Conservation (phyloP, 1,139 yeast species). For the Magnusiomyces suaveolens region DNA sequence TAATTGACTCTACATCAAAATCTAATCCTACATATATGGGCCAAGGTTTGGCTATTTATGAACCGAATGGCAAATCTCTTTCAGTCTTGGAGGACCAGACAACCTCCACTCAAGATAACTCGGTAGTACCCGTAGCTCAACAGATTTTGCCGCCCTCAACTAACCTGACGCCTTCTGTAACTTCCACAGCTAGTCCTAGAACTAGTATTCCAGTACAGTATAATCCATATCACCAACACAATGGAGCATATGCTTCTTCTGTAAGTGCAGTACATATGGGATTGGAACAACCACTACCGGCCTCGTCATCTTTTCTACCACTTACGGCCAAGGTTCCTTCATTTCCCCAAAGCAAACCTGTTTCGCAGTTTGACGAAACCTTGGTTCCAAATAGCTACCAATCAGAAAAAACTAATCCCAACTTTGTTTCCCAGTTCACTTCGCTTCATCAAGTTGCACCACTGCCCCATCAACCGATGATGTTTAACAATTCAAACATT, state of each 20-base stretch:
- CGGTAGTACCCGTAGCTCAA: not conserved
- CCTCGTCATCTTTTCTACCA: not conserved
- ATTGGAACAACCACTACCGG: not conserved
- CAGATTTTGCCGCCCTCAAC: not conserved
- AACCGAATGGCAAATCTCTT: not conserved
- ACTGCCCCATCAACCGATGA: not conserved
- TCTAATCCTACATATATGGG: not conserved
- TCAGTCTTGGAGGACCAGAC: not conserved
- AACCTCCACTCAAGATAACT: not conserved
- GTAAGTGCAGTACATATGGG: not conserved
- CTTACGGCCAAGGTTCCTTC: not conserved
- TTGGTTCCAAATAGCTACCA: not conserved
- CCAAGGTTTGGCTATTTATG: not conserved
- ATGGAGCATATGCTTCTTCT: not conserved
- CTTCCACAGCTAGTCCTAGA: not conserved
- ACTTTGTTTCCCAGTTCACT: not conserved
- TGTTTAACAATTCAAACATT: not conserved
- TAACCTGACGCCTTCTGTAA: not conserved
- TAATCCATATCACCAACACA: not conserved
- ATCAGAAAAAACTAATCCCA: not conserved
- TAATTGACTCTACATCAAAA: not conserved
- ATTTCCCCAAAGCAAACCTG: not conserved
- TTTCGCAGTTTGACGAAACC: not conserved
- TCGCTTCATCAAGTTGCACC: not conserved
- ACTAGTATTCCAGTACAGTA: not conserved